These are phyloP conservation scores for Umbilicaria muhlenbergii DNA, from an alignment of 495 filamentous ascomycete species.

Conservation along the genomic window DNA sequence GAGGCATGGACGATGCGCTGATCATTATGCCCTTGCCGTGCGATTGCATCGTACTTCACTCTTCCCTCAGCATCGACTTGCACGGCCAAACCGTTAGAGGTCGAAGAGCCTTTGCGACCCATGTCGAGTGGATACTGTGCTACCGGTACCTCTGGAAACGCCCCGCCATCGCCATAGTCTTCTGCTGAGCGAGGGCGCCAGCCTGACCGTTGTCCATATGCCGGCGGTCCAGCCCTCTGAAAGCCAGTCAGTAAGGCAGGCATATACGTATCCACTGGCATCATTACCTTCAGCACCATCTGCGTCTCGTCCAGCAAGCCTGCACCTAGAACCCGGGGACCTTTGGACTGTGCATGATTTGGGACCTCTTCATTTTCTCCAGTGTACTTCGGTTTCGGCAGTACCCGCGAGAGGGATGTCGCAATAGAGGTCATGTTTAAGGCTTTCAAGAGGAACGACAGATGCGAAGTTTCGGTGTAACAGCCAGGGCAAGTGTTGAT, in stretches of 20 bases:
- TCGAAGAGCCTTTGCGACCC: constrained; percentile 62
- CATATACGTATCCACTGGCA: neutral
- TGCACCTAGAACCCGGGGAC: constrained; percentile 63
- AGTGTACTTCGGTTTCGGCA: constrained; percentile 81
- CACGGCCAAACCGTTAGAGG: constrained; percentile 76
- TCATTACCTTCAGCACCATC: constrained; percentile 60
- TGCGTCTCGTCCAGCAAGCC: constrained; percentile 72
- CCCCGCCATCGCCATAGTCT: constrained; percentile 92
- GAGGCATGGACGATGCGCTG: constrained; percentile 79
- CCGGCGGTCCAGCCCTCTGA: constrained; percentile 69
- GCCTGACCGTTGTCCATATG: constrained; percentile 69
- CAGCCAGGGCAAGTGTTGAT: no score
- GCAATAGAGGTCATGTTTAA: constrained; percentile 50
- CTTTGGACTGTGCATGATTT: constrained; percentile 53
- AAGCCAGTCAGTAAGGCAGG: neutral
- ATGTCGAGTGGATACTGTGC: constrained; percentile 93
- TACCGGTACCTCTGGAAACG: constrained; percentile 86
- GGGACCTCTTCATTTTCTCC: constrained; percentile 74
- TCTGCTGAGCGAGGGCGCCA: constrained; percentile 77
- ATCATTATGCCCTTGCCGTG: constrained; percentile 71
- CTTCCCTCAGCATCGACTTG: constrained; percentile 86
- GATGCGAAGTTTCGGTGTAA: neutral
- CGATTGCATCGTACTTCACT: constrained; percentile 94
- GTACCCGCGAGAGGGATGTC: constrained; percentile 59
- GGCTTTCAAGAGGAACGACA: neutral